Base-by-base conservation (phyloP, 805 yeast genomes). In the Cyberlindnera nakhonratchasimensis region DNA sequence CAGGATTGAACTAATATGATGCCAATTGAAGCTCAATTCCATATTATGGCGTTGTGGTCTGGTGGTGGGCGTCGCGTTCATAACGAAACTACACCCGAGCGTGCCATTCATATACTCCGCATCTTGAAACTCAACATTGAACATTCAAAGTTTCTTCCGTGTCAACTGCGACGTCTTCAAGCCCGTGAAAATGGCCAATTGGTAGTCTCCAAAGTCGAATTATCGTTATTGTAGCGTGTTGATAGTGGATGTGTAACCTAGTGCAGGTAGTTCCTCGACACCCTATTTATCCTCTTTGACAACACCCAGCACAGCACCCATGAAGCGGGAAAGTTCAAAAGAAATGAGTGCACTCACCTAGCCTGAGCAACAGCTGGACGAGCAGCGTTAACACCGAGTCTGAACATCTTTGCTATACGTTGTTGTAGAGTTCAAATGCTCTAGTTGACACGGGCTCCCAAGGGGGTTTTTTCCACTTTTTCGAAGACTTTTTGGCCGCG, bases 321-420 rank as follows among this genome's bases (percentile, higher is more conserved):
- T 29, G 16, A 23, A 11, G 6, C 20, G 10, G 26, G 10, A 8
- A 4, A 18, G 22, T 22, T 18, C 22, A 13, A 9, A 18, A 18
- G 6, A 22, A 24, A 28, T 16, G n/a, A 20, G 12, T 13, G 18
- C 14, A 54, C 61, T 19, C 45, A 57, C 61, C 61, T 57, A 38
- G 61, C 52, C 48, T 54, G 57, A 49, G 56, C 44, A 40, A 48
- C 48, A 39, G 60, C 62, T 50, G 57, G 54, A 46, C 63, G 64
- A 48, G 53, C 63, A 48, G 58, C 59, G 50, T 51, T 48, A 50
- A 57, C 54, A 54, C 61, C 55, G 49, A 51, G 45, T 58, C 62
- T 61, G 48, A 55, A 40, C 52, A 60, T 58, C 60, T 52, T 36
- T 42, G 29, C 36, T 35, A 25, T 12, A 29, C 42, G 45, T 40